phyloP scores from a whole-genome alignment of 2,329 filamentous ascomycete species.

The Lachnellula willkommii region DNA sequence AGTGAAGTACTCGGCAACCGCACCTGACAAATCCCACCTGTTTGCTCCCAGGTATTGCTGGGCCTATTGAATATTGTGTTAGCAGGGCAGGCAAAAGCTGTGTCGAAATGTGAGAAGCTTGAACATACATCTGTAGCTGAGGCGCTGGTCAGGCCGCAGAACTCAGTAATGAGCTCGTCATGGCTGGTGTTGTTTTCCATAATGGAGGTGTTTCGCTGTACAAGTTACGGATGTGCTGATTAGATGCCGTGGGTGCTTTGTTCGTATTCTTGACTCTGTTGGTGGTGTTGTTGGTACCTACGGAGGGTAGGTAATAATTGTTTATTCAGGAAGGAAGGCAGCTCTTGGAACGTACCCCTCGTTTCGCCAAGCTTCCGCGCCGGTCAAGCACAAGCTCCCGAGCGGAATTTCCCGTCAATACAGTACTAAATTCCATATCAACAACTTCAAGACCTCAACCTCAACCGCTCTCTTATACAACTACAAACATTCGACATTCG shows the following conservation, averaged over 20 bases:
- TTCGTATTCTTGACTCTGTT: neutral
- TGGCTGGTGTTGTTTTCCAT: constrained; percentile 35
- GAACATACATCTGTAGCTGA: constrained; percentile 42
- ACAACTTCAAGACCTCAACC: constrained; percentile 7
- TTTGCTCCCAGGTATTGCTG: constrained; percentile 59
- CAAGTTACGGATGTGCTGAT: no score
- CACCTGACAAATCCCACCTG: constrained; percentile 61
- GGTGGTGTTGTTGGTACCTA: no score
- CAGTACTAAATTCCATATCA: constrained; percentile 1
- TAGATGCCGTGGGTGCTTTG: no score
- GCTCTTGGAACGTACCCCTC: constrained; percentile 14
- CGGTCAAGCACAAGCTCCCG: neutral
- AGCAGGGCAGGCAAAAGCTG: neutral
- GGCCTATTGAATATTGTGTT: constrained; percentile 44
- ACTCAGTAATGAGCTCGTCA: constrained; percentile 45
- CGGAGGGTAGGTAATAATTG: neutral
- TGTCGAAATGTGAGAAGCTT: neutral
- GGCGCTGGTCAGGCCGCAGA: constrained; percentile 51
- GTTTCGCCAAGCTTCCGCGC: neutral
- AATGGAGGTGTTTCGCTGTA: constrained; percentile 28
- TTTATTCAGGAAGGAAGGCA: constrained; percentile 9
- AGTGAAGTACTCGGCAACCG: constrained; percentile 58
- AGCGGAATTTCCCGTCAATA: no score
- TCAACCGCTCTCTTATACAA: neutral
- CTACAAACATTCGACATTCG: neutral